These are phyloP conservation scores for Lactifluus piperatus DNA, from an alignment of 768 basidiomycete genomes.

Conservation along the genomic window DNA sequence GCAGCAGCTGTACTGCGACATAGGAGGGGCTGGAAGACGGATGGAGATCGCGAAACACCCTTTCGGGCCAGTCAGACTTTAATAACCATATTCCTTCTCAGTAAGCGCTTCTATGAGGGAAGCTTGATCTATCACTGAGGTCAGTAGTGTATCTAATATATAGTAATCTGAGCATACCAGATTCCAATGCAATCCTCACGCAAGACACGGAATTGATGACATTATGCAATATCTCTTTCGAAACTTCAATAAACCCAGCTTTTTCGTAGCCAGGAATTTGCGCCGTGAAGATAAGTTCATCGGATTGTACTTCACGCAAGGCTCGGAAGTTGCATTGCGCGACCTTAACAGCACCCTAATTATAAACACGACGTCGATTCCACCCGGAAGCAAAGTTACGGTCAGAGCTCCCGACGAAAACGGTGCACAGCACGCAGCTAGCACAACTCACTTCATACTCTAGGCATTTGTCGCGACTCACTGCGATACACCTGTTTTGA, in stretches of 20 bases:
- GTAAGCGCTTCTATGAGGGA: too few species aligned
- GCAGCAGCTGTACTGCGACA: too few species aligned
- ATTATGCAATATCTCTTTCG: neutral
- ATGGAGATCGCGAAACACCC: too few species aligned
- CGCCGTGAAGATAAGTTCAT: neutral
- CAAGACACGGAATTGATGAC: neutral
- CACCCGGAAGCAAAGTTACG: too few species aligned
- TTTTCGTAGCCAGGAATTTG: neutral
- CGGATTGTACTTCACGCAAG: neutral
- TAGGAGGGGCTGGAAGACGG: too few species aligned
- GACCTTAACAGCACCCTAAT: neutral
- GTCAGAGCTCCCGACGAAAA: neutral
- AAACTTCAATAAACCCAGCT: neutral
- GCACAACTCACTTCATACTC: neutral
- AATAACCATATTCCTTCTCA: too few species aligned
- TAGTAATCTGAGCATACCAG: neutral
- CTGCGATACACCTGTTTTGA: too few species aligned
- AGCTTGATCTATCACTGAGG: neutral
- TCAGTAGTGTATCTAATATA: neutral
- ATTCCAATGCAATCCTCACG: neutral
- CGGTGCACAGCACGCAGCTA: neutral
- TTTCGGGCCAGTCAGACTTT: too few species aligned
- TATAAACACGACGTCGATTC: neutral
- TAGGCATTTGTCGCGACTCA: too few species aligned
- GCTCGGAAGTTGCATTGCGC: neutral